A percentile compares a stretch with the other conserved stretches of the same genome.
Conservation (phyloP, 129 eudicot species). For the Chrysanthemum makinoi region DNA sequence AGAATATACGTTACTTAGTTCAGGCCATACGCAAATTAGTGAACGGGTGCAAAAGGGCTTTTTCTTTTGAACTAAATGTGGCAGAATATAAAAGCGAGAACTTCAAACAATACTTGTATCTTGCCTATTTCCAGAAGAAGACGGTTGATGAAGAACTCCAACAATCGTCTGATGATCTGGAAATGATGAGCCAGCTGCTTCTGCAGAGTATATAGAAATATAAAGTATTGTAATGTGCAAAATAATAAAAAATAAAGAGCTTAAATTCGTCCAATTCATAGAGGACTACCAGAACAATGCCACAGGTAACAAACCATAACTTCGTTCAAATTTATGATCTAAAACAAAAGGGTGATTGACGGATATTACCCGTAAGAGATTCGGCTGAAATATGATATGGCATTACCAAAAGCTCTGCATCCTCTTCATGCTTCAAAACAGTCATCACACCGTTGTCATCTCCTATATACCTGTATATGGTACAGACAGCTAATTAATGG, state of each 20-base stretch:
- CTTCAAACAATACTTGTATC: conserved; percentile 34
- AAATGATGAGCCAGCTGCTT: conserved; percentile 54
- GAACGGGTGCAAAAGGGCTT: background rate
- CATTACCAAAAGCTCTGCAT: conserved; percentile 50
- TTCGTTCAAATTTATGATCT: background rate
- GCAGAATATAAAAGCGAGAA: conserved; percentile 18
- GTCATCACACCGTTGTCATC: conserved; percentile 83
- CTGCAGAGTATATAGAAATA: conserved; percentile 48
- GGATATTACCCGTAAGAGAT: conserved; percentile 59
- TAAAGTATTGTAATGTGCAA: background rate
- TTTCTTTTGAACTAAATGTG: conserved; percentile 14
- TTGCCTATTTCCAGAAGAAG: conserved; percentile 84
- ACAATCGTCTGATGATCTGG: conserved; percentile 62
- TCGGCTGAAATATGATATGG: conserved; percentile 67
- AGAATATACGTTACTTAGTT: background rate
- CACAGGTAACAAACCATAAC: background rate
- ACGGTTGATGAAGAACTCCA: conserved; percentile 94
- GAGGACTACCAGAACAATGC: background rate
- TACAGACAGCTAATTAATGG: conserved; percentile 20
- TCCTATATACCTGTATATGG: conserved; percentile 76
- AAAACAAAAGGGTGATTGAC: too few species aligned
- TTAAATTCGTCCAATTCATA: conserved; percentile 13
- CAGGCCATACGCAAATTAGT: background rate
- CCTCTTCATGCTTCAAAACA: conserved; percentile 69
- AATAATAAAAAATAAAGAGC: too few species aligned